phyloP scores from a whole-genome alignment of 169 alveolate genomes.

The Plasmodium sp. region DNA sequence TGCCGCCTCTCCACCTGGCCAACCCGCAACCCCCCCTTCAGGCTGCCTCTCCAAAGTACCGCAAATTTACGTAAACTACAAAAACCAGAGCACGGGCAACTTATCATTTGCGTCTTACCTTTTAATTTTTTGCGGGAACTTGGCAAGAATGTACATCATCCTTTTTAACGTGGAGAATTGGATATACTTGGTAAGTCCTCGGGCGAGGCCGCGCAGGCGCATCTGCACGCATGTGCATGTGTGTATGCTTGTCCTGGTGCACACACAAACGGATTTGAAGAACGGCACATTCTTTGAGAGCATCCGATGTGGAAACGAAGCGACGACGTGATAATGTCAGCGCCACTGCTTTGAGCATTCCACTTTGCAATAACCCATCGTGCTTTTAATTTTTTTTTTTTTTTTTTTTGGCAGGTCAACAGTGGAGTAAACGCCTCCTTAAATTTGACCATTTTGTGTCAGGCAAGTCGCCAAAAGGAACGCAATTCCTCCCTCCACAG shows the following conservation, averaged over 20 bases:
- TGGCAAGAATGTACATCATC: conserved; percentile 31
- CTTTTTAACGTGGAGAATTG: conserved; percentile 3
- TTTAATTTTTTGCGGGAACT: conserved; percentile 12
- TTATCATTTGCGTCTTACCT: conserved; percentile 16
- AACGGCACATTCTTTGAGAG: neutral
- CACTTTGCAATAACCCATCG: neutral
- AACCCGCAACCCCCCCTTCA: neutral
- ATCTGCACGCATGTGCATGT: neutral
- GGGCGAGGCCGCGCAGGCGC: neutral
- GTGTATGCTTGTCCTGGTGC: neutral
- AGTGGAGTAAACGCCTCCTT: conserved; percentile 13
- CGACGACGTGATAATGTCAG: neutral
- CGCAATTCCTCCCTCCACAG: neutral
- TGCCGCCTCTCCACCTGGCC: neutral
- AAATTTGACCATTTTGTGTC: conserved; percentile 40
- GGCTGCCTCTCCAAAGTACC: conserved; percentile 49
- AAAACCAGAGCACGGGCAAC: conserved; percentile 52
- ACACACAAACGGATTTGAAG: too few species aligned
- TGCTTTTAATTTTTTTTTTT: neutral
- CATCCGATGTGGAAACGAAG: neutral
- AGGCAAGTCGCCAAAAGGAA: neutral
- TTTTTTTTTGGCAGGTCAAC: conserved; percentile 25
- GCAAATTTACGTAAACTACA: conserved; percentile 46
- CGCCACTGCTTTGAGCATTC: neutral
- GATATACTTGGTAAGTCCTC: conserved; percentile 20